These are phyloP conservation scores for Zygoascus meyerae DNA, from an alignment of 1,139 yeast genomes.

Conservation along the genomic window DNA sequence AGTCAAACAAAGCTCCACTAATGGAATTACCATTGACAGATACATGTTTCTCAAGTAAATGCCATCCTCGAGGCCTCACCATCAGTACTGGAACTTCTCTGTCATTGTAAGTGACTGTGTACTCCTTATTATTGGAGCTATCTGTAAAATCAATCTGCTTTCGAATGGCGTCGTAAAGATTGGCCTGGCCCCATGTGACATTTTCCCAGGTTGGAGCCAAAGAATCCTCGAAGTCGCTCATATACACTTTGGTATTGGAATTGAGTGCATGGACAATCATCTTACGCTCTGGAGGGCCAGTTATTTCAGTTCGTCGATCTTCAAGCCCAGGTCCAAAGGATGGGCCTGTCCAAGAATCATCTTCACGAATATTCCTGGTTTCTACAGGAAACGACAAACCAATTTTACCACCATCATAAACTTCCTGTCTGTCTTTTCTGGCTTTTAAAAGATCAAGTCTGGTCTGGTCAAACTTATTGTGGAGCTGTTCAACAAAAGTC, in stretches of 20 bases:
- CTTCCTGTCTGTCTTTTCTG: slow-evolving; percentile 53
- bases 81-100: slow-evolving; percentile 56
- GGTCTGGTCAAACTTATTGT: slow-evolving; percentile 57
- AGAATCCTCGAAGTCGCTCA: slow-evolving; percentile 68
- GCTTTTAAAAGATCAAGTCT: slow-evolving; percentile 55
- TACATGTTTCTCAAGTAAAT: slow-evolving; percentile 65
- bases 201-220: slow-evolving; percentile 88
- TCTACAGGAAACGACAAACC: slow-evolving; percentile 66
- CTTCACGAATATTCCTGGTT: slow-evolving; percentile 61
- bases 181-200: slow-evolving; percentile 74
- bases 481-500: slow-evolving; percentile 64
- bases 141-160: slow-evolving; percentile 60
- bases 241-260: slow-evolving; percentile 62
- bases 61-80: slow-evolving; percentile 85
- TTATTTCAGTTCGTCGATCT: slow-evolving; percentile 78
- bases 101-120: slow-evolving; percentile 46
- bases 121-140: slow-evolving; percentile 48
- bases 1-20: slow-evolving; percentile 67
- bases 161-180: slow-evolving; percentile 68
- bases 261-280: slow-evolving; percentile 71
- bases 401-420: slow-evolving; percentile 55
- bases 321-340: slow-evolving; percentile 64
- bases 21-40: slow-evolving; percentile 68
- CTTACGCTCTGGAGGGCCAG: slow-evolving; percentile 79
- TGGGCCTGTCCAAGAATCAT: slow-evolving; percentile 73